These are phyloP conservation scores for Boletales sp. DNA, from an alignment of 768 basidiomycete genomes.

Conservation along the genomic window DNA sequence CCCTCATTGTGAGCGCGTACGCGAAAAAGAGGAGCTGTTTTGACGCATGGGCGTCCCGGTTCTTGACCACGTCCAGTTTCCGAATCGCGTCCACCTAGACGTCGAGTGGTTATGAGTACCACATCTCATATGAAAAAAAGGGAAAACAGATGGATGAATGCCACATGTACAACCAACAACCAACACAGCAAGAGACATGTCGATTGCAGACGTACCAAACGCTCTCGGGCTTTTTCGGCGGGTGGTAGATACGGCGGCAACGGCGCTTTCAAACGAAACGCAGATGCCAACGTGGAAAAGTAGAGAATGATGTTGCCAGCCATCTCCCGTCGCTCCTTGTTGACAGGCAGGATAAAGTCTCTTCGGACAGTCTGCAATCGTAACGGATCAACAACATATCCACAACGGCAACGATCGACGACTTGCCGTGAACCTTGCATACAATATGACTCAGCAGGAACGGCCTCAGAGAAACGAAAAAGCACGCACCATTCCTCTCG, in stretches of 20 bases:
- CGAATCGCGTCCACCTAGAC: constrained; percentile 77
- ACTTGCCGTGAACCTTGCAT: constrained; percentile 72
- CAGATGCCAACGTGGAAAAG: constrained; percentile 75
- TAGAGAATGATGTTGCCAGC: constrained; percentile 92
- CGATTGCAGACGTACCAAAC: constrained; percentile 49
- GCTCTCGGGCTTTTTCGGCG: constrained; percentile 77
- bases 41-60: constrained; percentile 75
- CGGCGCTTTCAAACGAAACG: constrained; percentile 83
- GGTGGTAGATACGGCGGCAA: constrained; percentile 96
- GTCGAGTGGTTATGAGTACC: too few relatives aligned
- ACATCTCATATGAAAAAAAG: too few relatives aligned
- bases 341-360: constrained; percentile 91
- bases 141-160: neutral
- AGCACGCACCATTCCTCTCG: constrained; percentile 81
- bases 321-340: constrained; percentile 87
- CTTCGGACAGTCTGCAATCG: constrained; percentile 62
- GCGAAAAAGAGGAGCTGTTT: constrained; percentile 90
- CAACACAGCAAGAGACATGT: too few relatives aligned
- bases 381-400: neutral
- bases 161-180: neutral
- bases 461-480: neutral
- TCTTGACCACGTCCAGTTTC: constrained; percentile 82
- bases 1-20: constrained; percentile 91
- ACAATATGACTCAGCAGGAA: constrained; percentile 8
- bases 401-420: constrained; percentile 3